Conservation (phyloP, 2,329 filamentous ascomycete genomes). For the Aspergillus hortae region DNA sequence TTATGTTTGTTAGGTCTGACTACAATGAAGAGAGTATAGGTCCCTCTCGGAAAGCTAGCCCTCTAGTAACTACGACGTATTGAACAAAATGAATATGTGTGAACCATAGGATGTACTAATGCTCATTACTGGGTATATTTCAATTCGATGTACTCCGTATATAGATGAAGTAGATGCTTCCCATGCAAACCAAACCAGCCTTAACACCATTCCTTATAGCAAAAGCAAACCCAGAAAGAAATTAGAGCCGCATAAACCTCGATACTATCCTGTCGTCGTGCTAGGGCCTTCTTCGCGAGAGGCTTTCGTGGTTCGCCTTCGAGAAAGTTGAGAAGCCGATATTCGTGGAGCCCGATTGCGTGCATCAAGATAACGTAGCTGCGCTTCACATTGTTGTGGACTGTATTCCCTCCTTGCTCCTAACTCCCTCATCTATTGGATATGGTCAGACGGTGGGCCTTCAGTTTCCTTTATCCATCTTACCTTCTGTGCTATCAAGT, state of each 20-base stretch:
- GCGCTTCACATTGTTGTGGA: conserved; percentile 34
- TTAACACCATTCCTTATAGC: background rate
- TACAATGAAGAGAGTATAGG: too few species aligned
- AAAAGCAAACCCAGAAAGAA: background rate
- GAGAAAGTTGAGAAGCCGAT: conserved; percentile 21
- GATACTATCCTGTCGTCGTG: conserved; percentile 2
- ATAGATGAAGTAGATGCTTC: background rate
- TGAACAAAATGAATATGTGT: background rate
- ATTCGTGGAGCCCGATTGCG: conserved; percentile 19
- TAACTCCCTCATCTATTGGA: conserved; percentile 30
- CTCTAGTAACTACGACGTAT: background rate
- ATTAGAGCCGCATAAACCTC: background rate
- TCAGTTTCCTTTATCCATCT: background rate
- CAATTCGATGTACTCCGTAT: background rate
- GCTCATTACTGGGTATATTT: background rate
- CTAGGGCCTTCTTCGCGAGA: background rate
- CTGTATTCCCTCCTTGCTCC: conserved; percentile 32
- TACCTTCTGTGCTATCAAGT: conserved; percentile 39
- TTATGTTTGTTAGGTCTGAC: too few species aligned
- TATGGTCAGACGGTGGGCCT: background rate
- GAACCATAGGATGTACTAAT: background rate
- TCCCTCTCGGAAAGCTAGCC: background rate
- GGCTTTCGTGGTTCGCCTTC: conserved; percentile 10
- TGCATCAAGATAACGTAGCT: conserved; percentile 26
- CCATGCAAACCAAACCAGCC: background rate